Base-by-base conservation (phyloP, 2,329 filamentous ascomycete genomes). In the Ophiostoma sp. region DNA sequence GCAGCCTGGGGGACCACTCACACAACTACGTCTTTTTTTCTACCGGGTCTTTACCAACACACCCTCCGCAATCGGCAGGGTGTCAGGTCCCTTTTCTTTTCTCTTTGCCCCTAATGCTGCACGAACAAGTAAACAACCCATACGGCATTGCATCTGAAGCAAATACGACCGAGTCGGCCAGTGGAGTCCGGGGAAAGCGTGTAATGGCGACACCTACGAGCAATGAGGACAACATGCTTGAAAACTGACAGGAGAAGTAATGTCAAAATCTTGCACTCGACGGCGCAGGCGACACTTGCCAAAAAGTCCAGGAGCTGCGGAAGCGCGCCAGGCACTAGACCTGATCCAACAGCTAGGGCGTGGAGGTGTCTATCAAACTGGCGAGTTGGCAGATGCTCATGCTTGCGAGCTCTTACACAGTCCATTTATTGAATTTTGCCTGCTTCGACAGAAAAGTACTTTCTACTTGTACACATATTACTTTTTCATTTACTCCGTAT, bases 171-270 rank as follows among this genome's bases (percentile, higher is more conserved):
- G 61, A 42, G 31, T 19, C 25, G 52, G 25, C 28, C 28, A 61
- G 64, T 42, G 64, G 71, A 36, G 71, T 72, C 71, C 71, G 71
- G 71, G 71, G 71, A 72, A 72, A 36, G 71, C 71, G 50, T 28
- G 39, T 48, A 66, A 52, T 48, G 48, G 33, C 19, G 25, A 45
- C 63, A 64, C 61, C 61, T 22, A 12, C 39, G 39, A 45, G 3
- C 9, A 36, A 39, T 9, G 19, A 48, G 15, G 42, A 19, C 57
- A n/a, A 39, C 31, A 28, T 59, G 55, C 25, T n/a, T 33, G n/a
- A 59, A 17, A 17, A 48, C 15, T 48, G 42, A 55, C 50, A 55
- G 50, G 4, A 22, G 4, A 22, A 1, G 28, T 19, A 61, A 61
- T 17, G 57, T 8, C 57, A 25, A 55, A 22, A 55, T 55, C 28